Base-by-base conservation (phyloP, 148 eudicot genomes). In the Fallopia convolvulus region DNA sequence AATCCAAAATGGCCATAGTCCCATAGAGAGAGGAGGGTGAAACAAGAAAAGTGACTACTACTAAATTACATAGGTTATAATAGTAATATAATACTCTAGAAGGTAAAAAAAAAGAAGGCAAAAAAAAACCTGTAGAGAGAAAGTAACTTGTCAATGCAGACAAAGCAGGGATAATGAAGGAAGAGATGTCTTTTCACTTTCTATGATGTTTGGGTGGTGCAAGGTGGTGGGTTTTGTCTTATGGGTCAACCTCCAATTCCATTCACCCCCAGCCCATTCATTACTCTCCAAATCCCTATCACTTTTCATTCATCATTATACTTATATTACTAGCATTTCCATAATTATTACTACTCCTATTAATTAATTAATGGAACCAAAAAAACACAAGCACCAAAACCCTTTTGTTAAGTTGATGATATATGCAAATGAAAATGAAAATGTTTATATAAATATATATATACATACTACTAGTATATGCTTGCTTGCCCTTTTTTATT, bases 221-320 rank as follows among this genome's bases (percentile, higher is more conserved):
- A 66, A 66, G 14, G 72, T 66, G 72, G 72, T 66, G 72, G n/a
- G n/a, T 66, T 66, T 66, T 66, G 42, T 66, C 72, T 36, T 14
- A 66, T 66, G 72, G 72, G n/a, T 66, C 44, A 76, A 5, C 98
- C 98, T n/a, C n/a, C n/a, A n/a, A n/a, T n/a, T 76, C 90, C 92
- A 21, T 90, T 90, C 75, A 90, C n/a, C 97, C 88, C 91, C 98
- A 46, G 97, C 87, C 75, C 91, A 93, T 78, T 93, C n/a, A n/a
- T n/a, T n/a, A n/a, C n/a, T 90, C 17, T 97, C 98, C 55, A 93
- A 87, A 40, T 93, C 98, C 61, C 12, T 61, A 23, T 61, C 61
- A 3, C 61, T 23, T 41, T 41, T 60, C 5, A 8, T 50, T 50
- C n/a, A n/a, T n/a, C n/a, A n/a, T n/a, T n/a, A n/a, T n/a, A n/a